These are phyloP conservation scores for Crithidia thermophila DNA, from an alignment of 208 protist genomes.

Conservation along the genomic window DNA sequence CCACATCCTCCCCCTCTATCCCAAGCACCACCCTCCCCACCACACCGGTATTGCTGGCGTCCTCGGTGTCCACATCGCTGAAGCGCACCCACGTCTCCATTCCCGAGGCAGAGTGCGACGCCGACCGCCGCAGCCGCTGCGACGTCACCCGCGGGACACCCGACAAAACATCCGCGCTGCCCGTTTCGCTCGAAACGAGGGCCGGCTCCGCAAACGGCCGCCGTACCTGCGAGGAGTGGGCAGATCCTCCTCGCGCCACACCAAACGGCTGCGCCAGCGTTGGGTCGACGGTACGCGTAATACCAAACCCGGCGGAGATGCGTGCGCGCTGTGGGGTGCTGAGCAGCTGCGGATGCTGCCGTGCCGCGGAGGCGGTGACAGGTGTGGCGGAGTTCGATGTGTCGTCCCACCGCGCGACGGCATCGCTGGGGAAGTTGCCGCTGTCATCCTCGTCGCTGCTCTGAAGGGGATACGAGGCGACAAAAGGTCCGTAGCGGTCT, in stretches of 20 bases:
- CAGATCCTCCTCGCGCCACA: too few species aligned
- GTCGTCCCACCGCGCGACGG: constrained; percentile 2
- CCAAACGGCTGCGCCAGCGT: neutral
- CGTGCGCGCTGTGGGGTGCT: neutral
- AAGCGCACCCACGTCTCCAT: constrained; percentile 23
- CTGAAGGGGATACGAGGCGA: constrained; percentile 7
- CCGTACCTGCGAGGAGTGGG: too few species aligned
- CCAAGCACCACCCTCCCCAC: neutral
- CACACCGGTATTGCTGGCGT: neutral
- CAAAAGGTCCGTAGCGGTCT: constrained; percentile 8
- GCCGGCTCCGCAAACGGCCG: too few species aligned
- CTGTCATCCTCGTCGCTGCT: neutral
- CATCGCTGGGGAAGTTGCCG: too few species aligned
- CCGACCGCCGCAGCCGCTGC: constrained; percentile 15
- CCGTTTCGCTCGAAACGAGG: too few species aligned
- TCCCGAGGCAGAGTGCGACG: constrained; percentile 17
- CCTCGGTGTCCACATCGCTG: constrained; percentile 17
- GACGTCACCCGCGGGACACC: constrained; percentile 1
- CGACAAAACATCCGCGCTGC: neutral
- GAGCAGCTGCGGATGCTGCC: neutral
- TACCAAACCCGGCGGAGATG: neutral
- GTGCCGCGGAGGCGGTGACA: neutral
- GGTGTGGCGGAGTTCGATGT: neutral
- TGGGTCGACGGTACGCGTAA: neutral
- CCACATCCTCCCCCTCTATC: neutral